Evolutionary conservation across 2,329 filamentous ascomycete species (phyloP).

Genomic region (Clarireedia sp.): DNA sequence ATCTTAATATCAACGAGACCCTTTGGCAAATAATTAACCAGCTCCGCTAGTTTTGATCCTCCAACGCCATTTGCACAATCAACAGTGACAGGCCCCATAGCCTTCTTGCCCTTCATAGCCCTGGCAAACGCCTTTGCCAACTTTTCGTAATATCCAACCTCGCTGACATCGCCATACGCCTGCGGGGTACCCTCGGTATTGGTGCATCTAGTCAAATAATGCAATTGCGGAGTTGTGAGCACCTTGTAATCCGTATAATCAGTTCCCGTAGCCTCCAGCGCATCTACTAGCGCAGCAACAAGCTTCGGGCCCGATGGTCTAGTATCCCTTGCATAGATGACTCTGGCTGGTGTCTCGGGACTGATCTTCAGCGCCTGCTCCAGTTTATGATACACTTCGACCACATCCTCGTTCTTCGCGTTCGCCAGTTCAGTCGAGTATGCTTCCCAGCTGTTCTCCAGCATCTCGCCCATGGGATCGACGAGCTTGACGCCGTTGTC

Average conservation of each 20-base stretch:
- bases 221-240: constrained; percentile 93
- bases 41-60: constrained; percentile 78
- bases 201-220: constrained; percentile 89
- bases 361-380: constrained; percentile 71
- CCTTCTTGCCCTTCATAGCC: constrained; percentile 69
- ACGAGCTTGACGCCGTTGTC: constrained; percentile 96
- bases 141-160: constrained; percentile 93
- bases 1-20: constrained; percentile 74
- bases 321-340: constrained; percentile 88
- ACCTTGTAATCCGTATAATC: constrained; percentile 80
- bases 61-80: constrained; percentile 97
- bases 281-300: constrained; percentile 69
- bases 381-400: constrained; percentile 67
- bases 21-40: constrained; percentile 73
- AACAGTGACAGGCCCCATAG: constrained; percentile 68
- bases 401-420: constrained; percentile 66
- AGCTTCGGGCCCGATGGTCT: constrained; percentile 84
- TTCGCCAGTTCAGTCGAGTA: constrained; percentile 89
- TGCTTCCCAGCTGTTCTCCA: constrained; percentile 89
- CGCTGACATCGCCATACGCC: constrained; percentile 81
- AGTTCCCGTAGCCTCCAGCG: constrained; percentile 66
- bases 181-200: constrained; percentile 86
- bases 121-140: constrained; percentile 75
- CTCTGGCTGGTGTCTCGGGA: constrained; percentile 60
- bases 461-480: constrained; percentile 96